Percentiles rank a stretch among this genome's conserved stretches.
Evolutionary conservation across 176 grass and related monocot genomes (phyloP).

Genomic region (Lolium perenne): DNA sequence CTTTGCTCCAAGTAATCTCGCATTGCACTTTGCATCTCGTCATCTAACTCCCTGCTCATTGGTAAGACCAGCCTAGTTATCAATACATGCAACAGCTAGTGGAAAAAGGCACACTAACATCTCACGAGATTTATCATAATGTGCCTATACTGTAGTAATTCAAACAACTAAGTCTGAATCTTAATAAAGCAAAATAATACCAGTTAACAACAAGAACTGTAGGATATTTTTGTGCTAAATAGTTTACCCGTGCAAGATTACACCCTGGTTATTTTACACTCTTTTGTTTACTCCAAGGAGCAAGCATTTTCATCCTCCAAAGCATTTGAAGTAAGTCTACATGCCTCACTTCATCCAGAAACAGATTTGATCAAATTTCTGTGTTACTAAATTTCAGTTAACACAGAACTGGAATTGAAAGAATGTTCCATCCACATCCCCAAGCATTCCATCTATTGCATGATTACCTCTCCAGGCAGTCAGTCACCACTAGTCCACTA

Average conservation of each 20-base stretch:
- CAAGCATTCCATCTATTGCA: background rate
- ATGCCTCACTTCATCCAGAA: background rate
- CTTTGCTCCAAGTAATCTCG: slow-evolving; percentile 72
- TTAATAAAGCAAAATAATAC: slow-evolving; percentile 12
- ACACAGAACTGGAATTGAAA: background rate
- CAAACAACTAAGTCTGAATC: background rate
- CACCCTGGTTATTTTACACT: background rate
- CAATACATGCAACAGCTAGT: background rate
- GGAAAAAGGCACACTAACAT: background rate
- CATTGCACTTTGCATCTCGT: slow-evolving; percentile 72
- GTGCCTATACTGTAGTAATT: background rate
- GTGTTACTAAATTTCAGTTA: background rate
- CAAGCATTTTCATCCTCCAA: background rate
- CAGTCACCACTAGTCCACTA: background rate
- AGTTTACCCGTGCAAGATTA: background rate
- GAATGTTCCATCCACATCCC: background rate
- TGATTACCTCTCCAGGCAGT: background rate
- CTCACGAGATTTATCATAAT: slow-evolving; percentile 5
- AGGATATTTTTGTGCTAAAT: background rate
- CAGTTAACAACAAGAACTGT: background rate
- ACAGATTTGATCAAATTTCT: background rate
- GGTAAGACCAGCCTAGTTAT: slow-evolving; percentile 13
- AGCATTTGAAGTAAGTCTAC: background rate
- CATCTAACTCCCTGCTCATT: slow-evolving; percentile 73
- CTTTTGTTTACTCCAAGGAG: slow-evolving; percentile 14